Base-by-base conservation (phyloP, 345 rosid genomes). In the Camelina laxa region DNA sequence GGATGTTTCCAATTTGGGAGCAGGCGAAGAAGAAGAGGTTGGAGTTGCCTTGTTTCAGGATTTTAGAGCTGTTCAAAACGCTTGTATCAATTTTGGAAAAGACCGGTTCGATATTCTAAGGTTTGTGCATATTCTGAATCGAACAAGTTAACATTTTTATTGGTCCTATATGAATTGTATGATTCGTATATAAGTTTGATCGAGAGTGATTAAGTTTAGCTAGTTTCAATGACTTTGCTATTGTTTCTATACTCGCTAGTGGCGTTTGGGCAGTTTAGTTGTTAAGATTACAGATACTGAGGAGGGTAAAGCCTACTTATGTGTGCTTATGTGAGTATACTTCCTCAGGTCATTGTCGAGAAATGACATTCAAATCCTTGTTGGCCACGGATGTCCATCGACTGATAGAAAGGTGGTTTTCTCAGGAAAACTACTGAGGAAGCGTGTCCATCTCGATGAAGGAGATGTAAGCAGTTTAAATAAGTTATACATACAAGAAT, bases 61-160 rank as follows among this genome's bases (percentile, higher is more conserved):
- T 84, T 85, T 82, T 67, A 89, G 78, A 84, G 81, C 88, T 33
- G 92, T 95, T 51, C 93, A 90, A 69, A 86, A 81, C 58, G 99
- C 99, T 59, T 89, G 89, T 70, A 41, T 90, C 73, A 92, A 90
- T 84, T 90, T 95, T 33, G 99, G 99, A 60, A 95, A 92, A 67
- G 97, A 92, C 84, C 96, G 98, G 60, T 95, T 95, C 47, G 99
- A 95, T 82, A 94, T 91, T 54, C 72, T 94, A 77, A 94, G 98
- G 98, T 94, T 81, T 50, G 88, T 61, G 9, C 2, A 24, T 7
- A 35, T 60, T 67, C 9, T 47, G 9, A 38, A 30, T 31, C 24
- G 2, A 33, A 31, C 17, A 38, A 53, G 53, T 54, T 61, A 3
- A 1, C 1, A 10, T 21, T 21, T 39, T 61, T 21, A 22, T 24